These are phyloP conservation scores for Halophytophthora batemanensis DNA, from an alignment of 352 stramenopile genomes.

Conservation along the genomic window DNA sequence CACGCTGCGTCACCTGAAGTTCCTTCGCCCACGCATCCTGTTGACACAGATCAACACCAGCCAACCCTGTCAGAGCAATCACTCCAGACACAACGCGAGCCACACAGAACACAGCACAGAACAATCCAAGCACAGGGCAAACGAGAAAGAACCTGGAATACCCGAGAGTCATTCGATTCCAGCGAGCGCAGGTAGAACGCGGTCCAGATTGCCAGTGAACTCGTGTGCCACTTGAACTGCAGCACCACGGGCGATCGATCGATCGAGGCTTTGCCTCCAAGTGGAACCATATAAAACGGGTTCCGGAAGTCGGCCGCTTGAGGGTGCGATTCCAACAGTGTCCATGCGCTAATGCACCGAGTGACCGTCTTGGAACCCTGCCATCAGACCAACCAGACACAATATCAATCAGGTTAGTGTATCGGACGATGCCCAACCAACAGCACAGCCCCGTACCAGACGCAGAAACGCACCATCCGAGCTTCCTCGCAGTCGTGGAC, in stretches of 20 bases:
- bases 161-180: conserved; percentile 76
- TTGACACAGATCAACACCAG: neutral
- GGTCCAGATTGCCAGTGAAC: conserved; percentile 77
- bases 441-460: too few species aligned
- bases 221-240: conserved; percentile 86
- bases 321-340: conserved; percentile 40
- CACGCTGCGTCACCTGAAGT: conserved; percentile 73
- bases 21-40: conserved; percentile 85
- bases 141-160: conserved; percentile 57
- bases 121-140: conserved; percentile 1
- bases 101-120: neutral
- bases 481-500: conserved; percentile 95
- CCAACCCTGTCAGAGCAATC: conserved; percentile 6
- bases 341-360: conserved; percentile 71
- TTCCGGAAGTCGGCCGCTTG: conserved; percentile 57
- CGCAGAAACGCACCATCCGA: conserved; percentile 48
- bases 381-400: conserved; percentile 1
- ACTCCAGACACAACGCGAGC: neutral
- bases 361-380: conserved; percentile 57
- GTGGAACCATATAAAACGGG: conserved; percentile 71
- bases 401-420: conserved; percentile 1
- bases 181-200: conserved; percentile 83
- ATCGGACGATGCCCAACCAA: neutral
- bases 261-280: conserved; percentile 23
- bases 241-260: conserved; percentile 72